These are phyloP conservation scores for Lentinus tigrinus DNA, from an alignment of 768 basidiomycete genomes.

Conservation along the genomic window DNA sequence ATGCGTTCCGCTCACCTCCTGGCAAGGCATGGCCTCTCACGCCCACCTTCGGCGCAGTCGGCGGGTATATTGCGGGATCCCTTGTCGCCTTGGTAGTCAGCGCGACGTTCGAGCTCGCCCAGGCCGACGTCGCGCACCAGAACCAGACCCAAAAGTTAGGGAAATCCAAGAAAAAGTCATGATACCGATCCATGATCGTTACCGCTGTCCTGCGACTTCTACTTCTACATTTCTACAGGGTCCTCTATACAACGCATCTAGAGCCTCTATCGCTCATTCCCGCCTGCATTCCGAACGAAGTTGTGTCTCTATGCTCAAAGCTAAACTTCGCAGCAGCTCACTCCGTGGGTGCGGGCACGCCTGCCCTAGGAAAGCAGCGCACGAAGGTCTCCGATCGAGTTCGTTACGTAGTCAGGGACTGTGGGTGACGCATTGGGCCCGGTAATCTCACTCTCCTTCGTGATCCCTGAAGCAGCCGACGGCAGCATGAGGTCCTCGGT, in stretches of 20 bases:
- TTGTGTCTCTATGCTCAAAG: not conserved
- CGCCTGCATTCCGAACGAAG: not conserved
- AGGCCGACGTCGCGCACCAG: slow-evolving; percentile 5
- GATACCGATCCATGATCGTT: not conserved
- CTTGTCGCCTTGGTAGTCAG: slow-evolving; percentile 52
- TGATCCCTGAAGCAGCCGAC: slow-evolving; percentile 58
- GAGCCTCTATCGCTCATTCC: not conserved
- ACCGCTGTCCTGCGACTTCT: not conserved
- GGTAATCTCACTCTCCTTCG: slow-evolving; percentile 68
- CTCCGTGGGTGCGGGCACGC: not conserved
- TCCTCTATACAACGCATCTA: not conserved
- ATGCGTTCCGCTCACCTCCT: not conserved
- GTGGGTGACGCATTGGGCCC: slow-evolving; percentile 68
- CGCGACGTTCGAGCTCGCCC: slow-evolving; percentile 27
- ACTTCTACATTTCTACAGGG: not conserved
- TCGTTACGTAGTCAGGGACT: slow-evolving; percentile 79
- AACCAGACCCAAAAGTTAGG: not conserved
- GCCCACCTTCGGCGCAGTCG: slow-evolving; percentile 67
- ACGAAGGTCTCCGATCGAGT: slow-evolving; percentile 80
- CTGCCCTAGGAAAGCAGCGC: slow-evolving; percentile 10
- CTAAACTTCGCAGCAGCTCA: not conserved
- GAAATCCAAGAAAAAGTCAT: slow-evolving; percentile 10
- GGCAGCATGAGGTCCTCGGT: not conserved
- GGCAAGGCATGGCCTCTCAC: slow-evolving; percentile 80
- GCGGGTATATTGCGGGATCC: slow-evolving; percentile 65